A percentile compares a stretch with the other conserved stretches of the same genome.
Evolutionary conservation across 345 rosid species (phyloP).

Genomic region (Gossypium australe): DNA sequence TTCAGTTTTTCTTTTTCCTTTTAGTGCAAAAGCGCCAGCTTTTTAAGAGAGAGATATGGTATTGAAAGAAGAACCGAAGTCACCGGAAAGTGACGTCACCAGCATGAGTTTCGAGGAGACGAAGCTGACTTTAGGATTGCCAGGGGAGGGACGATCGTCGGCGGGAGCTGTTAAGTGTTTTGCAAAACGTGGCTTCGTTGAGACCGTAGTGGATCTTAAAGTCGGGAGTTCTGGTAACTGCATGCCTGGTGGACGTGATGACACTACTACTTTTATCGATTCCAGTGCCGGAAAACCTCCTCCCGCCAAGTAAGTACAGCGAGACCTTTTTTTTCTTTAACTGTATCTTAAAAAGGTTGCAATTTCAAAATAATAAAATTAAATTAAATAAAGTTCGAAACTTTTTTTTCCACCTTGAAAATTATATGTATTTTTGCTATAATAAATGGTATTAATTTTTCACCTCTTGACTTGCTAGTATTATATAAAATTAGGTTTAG

Average conservation of each 20-base stretch:
- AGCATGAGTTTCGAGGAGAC: constrained; percentile 18
- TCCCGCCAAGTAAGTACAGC: background rate
- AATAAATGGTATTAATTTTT: background rate
- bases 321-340: background rate
- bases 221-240: background rate
- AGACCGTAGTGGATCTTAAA: background rate
- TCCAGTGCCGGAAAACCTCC: constrained; percentile 3
- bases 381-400: background rate
- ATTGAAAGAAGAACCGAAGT: background rate
- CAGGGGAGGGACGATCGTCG: constrained; percentile 13
- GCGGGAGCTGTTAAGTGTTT: background rate
- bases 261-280: background rate
- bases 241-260: background rate
- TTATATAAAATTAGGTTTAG: no score
- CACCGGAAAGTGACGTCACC: constrained; percentile 5
- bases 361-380: no score
- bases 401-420: no score
- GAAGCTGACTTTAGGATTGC: constrained; percentile 24
- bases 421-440: background rate
- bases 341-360: no score
- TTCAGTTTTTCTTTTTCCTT: background rate
- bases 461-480: no score
- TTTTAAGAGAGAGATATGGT: background rate
- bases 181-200: constrained; percentile 4
- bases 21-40: background rate